Evolutionary conservation across 352 stramenopile genomes (phyloP).

Genomic region (Phytophthora kernoviae): DNA sequence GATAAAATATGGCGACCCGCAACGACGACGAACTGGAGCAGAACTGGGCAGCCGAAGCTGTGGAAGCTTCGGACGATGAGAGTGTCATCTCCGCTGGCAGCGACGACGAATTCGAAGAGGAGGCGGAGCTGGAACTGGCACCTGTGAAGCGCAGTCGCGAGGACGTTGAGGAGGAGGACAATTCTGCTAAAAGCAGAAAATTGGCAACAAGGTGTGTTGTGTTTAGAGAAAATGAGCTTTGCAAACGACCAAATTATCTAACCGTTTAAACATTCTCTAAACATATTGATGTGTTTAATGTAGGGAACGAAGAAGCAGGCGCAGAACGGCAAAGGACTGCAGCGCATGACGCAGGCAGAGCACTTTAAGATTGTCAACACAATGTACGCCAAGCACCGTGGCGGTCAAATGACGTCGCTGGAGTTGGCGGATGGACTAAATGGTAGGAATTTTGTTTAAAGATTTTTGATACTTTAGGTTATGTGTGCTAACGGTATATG

Average conservation of each 20-base stretch:
- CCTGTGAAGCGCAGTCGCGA: slow-evolving; percentile 57
- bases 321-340: slow-evolving; percentile 66
- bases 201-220: slow-evolving; percentile 2
- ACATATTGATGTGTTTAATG: no score
- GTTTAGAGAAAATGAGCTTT: slow-evolving; percentile 2
- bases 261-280: background rate
- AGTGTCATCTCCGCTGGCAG: slow-evolving; percentile 65
- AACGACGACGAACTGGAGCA: slow-evolving; percentile 74
- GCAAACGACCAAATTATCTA: background rate
- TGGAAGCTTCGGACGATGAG: slow-evolving; percentile 48
- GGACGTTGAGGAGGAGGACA: slow-evolving; percentile 14
- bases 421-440: slow-evolving; percentile 82
- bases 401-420: slow-evolving; percentile 80
- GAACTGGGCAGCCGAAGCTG: slow-evolving; percentile 58
- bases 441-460: slow-evolving; percentile 33
- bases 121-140: slow-evolving; percentile 62
- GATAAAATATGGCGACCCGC: slow-evolving; percentile 10
- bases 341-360: slow-evolving; percentile 78
- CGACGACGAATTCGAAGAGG: slow-evolving; percentile 85
- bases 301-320: slow-evolving; percentile 23
- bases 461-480: slow-evolving; percentile 3
- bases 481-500: background rate
- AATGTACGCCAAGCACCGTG: slow-evolving; percentile 74
- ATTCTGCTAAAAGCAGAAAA: slow-evolving; percentile 65
- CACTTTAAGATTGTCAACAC: slow-evolving; percentile 88